Evolutionary conservation across 345 rosid genomes (phyloP), one percentile per base, ranked within the genome.

Genomic region (Lenwebbia sp.): DNA sequence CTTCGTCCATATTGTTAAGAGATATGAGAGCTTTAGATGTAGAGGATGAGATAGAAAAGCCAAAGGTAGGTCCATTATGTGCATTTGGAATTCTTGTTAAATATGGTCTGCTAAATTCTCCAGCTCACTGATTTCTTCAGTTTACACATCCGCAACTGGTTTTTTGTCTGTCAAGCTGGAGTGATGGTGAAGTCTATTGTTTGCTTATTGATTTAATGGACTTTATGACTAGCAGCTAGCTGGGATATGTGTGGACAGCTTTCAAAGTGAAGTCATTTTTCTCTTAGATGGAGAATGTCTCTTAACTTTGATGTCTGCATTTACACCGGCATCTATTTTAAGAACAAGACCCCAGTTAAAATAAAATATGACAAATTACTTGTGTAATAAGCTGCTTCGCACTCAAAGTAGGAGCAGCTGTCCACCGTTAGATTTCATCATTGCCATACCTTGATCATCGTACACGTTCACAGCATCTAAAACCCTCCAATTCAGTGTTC

Each of bases 1-100:
- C 94, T 54, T 91, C 96, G 76, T 92, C 98, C 15, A 87, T 92
- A 53, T 85, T 97, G 86, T 88, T 96, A 28, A 92, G 93, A 91
- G 94, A 97, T 84, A 88, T 96, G 84, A 90, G 89, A 86, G 86
- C 90, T 52, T 85, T 91, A 56, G 93, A 90, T 55, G 85, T 94
- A 10, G 93, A 92, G 83, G 97, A 95, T 58, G 98, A 96, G 87
- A n/a, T 86, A 11, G 87, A 91, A 82, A 96, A 91, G 89, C 88
- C 92, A 87, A 95, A 90, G 96, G 98, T 96, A 84, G 87, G 90
- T 74, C 14, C 5, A 17, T 6, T 51, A 13, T 47, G 55, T 0
- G 10, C 76, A 55, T 10, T 19, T 19, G 2, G 78, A 37, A 37
- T 37, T 37, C 26, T 70, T 5, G 26, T 70, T 33, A 19, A 37